Percentiles rank a stretch among this genome's conserved stretches.
Conservation (phyloP, 108 stramenopile genomes). For the Craspedostauros australis region DNA sequence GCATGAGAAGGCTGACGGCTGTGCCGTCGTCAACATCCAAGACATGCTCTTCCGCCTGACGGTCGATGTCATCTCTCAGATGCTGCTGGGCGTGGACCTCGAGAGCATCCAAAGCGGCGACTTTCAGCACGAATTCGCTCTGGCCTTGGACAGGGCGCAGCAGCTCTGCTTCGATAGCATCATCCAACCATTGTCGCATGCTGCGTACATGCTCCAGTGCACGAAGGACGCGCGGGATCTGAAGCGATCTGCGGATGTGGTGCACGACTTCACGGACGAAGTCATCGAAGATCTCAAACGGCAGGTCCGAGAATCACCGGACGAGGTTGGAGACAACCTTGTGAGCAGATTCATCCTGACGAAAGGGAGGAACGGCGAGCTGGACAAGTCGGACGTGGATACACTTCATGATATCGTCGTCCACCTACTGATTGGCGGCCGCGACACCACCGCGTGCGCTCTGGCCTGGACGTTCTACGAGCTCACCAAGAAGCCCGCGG, state of each 20-base stretch:
- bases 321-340: no score
- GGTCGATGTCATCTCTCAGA: slow-evolving; percentile 27
- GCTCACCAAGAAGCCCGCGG: slow-evolving; percentile 26
- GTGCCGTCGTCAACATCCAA: slow-evolving; percentile 22
- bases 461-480: slow-evolving; percentile 40
- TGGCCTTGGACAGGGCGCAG: slow-evolving; percentile 34
- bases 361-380: no score
- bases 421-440: slow-evolving; percentile 47
- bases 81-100: slow-evolving; percentile 38
- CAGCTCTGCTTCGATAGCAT: no score
- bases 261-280: no score
- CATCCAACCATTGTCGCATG: slow-evolving; percentile 22
- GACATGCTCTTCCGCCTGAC: slow-evolving; percentile 33
- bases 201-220: slow-evolving; percentile 17
- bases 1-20: no score
- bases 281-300: no score
- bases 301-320: no score
- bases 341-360: no score
- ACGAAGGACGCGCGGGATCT: no score
- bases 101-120: slow-evolving; percentile 17
- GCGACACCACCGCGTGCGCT: slow-evolving; percentile 54
- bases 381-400: no score
- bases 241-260: no score
- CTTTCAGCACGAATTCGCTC: slow-evolving; percentile 16
- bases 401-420: slow-evolving; percentile 51